phyloP scores from a whole-genome alignment of 495 filamentous ascomycete species.

The Aspergillus avenaceus region DNA sequence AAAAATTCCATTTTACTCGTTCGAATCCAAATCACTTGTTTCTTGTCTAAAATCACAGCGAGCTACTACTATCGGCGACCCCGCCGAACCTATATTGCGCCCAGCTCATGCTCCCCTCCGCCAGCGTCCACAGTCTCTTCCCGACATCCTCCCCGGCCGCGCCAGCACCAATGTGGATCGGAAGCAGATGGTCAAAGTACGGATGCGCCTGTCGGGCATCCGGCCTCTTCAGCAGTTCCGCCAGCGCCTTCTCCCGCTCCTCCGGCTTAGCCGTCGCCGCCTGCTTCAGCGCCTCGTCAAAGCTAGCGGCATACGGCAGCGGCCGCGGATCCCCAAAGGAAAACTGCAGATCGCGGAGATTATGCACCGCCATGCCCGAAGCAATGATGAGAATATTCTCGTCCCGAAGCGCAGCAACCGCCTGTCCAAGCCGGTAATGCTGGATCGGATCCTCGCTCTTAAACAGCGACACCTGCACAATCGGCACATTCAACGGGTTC shows the following conservation, averaged over 20 bases:
- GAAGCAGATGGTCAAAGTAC: constrained; percentile 75
- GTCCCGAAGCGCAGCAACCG: constrained; percentile 63
- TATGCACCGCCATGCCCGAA: constrained; percentile 87
- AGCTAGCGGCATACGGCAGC: constrained; percentile 65
- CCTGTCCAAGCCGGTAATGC: constrained; percentile 70
- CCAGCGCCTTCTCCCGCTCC: constrained; percentile 59
- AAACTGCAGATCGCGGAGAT: constrained; percentile 62
- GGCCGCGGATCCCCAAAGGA: constrained; percentile 41
- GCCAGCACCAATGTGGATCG: constrained; percentile 70
- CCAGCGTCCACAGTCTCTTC: constrained; percentile 59
- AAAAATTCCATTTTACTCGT: constrained; percentile 6
- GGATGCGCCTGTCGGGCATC: constrained; percentile 79
- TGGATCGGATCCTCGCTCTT: constrained; percentile 61
- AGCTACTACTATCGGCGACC: constrained; percentile 32
- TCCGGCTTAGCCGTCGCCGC: constrained; percentile 51
- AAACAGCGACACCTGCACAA: constrained; percentile 80
- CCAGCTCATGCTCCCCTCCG: constrained; percentile 69
- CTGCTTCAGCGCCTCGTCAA: constrained; percentile 74
- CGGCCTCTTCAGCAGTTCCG: constrained; percentile 51
- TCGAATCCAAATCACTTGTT: neutral
- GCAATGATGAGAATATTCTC: constrained; percentile 70
- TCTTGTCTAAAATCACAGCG: constrained; percentile 17
- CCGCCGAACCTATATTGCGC: constrained; percentile 72
- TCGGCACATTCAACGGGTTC: constrained; percentile 73
- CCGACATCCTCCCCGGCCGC: constrained; percentile 62